A percentile compares a stretch with the other conserved stretches of the same genome.
phyloP scores from a whole-genome alignment of 2,329 filamentous ascomycete genomes.

The Alternaria atra region DNA sequence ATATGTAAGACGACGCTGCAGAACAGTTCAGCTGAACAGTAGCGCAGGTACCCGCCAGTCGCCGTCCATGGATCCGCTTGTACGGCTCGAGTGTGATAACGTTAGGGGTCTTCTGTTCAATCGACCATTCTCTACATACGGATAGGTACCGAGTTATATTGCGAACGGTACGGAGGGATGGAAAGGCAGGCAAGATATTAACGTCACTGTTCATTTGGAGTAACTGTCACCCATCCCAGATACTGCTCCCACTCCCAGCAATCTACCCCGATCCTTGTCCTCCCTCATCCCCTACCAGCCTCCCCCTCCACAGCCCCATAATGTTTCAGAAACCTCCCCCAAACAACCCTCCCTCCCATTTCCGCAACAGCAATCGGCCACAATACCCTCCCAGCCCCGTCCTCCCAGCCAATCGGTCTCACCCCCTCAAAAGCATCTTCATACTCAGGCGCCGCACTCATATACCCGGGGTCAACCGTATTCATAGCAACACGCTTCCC shows the following conservation, averaged over 20 bases:
- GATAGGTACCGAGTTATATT: no score
- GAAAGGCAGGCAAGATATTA: no score
- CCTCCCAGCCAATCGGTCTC: slow-evolving; percentile 23
- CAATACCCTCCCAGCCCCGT: slow-evolving; percentile 20
- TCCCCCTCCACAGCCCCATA: slow-evolving; percentile 22
- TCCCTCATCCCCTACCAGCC: slow-evolving; percentile 12
- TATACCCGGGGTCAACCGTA: slow-evolving; percentile 24
- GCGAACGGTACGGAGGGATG: no score
- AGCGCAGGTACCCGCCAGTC: not conserved
- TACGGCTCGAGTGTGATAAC: no score
- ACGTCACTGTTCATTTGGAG: no score
- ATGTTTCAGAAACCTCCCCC: slow-evolving; percentile 24
- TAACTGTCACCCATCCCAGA: no score
- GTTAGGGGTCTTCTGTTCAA: no score
- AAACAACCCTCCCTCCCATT: slow-evolving; percentile 9
- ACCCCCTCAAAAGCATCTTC: slow-evolving; percentile 18
- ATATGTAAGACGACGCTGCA: not conserved
- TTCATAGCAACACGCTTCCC: slow-evolving; percentile 16
- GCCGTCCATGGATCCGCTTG: no score
- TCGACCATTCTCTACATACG: no score
- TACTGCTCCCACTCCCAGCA: no score
- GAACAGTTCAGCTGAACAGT: not conserved
- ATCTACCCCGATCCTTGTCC: not conserved
- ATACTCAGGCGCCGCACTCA: slow-evolving; percentile 24
- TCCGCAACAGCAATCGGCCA: slow-evolving; percentile 24